A percentile compares a stretch with the other conserved stretches of the same genome.
Evolutionary conservation across 257 asterid species (phyloP).

Genomic region (Fraxinus anomala): DNA sequence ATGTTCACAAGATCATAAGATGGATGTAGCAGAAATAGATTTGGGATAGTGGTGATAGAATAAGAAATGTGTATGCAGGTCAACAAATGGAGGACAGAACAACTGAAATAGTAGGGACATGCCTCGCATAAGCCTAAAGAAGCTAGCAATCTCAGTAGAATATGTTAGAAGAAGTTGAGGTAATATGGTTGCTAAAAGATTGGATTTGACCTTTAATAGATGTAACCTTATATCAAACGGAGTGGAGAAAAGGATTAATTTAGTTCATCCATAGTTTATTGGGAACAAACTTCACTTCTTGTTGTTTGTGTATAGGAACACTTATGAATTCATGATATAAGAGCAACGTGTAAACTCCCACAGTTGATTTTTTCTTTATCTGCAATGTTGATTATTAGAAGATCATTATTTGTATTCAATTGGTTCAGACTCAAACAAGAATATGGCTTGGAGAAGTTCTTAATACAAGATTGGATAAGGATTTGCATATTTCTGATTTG

Average conservation of each 20-base stretch:
- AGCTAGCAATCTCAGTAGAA: neutral
- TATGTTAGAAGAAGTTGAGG: neutral
- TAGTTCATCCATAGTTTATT: neutral
- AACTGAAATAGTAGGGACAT: too few species aligned
- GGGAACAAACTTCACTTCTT: neutral
- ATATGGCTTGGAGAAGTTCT: slow-evolving; percentile 85
- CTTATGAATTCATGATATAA: neutral
- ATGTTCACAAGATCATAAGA: neutral
- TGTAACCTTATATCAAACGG: neutral
- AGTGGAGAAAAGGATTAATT: neutral
- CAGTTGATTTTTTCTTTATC: neutral
- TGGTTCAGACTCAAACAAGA: slow-evolving; percentile 73
- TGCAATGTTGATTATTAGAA: neutral
- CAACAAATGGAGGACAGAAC: neutral
- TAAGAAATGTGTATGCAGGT: neutral
- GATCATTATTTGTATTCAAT: neutral
- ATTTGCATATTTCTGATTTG: slow-evolving; percentile 66
- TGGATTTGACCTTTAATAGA: neutral
- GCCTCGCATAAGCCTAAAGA: too few species aligned
- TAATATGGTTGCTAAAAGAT: neutral
- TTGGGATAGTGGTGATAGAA: neutral
- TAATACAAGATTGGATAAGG: slow-evolving; percentile 56
- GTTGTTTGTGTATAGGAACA: neutral
- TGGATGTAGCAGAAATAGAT: neutral
- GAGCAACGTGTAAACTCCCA: neutral